Base-by-base conservation (phyloP, 306 rosid genomes). In the Casuarina cunninghamiana region DNA sequence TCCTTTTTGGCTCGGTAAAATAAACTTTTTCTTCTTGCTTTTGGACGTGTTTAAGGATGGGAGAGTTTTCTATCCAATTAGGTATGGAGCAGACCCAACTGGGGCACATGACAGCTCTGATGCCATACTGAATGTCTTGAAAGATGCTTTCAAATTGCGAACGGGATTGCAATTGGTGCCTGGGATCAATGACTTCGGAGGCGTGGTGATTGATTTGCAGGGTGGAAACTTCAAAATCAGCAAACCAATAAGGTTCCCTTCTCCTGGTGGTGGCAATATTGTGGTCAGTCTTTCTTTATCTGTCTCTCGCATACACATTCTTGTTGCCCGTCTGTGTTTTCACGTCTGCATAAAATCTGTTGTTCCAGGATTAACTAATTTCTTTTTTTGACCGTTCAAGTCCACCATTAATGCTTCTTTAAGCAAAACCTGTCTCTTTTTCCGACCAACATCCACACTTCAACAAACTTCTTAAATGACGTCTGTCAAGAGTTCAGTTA, bases 11-110 rank as follows among this genome's bases (percentile, higher is more conserved):
- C 38, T 68, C 35, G 4, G 48, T 10, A 0, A 2, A 19, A 26
- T 32, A 7, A 5, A 4, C 38, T n/a, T 55, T 41, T 10, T 5
- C 5, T 7, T 26, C 17, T 11, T 63, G 17, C 67, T 3, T 4
- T 13, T 19, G 70, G 49, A 63, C 48, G 35, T 43, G 58, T 9
- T 65, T 44, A 12, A 86, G 89, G 51, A 73, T 57, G 88, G 85
- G 0, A 84, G 93, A 58, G 89, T 86, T 65, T 73, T 91, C 53
- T 83, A 84, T 45, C 85, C 81, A 48, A 76, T 77, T 66, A 85
- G 80, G 35, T 91, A 91, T 68, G 96, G 93, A 2, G 96, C 89
- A 53, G 96, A 91, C 68, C 96, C 93, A 41, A 81, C 75, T 11
- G 96, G 93, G 37, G 71, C 1, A 57, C 2, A 83, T 13, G 96